Conservation (phyloP, 306 rosid genomes). For the Rubus idaeus region DNA sequence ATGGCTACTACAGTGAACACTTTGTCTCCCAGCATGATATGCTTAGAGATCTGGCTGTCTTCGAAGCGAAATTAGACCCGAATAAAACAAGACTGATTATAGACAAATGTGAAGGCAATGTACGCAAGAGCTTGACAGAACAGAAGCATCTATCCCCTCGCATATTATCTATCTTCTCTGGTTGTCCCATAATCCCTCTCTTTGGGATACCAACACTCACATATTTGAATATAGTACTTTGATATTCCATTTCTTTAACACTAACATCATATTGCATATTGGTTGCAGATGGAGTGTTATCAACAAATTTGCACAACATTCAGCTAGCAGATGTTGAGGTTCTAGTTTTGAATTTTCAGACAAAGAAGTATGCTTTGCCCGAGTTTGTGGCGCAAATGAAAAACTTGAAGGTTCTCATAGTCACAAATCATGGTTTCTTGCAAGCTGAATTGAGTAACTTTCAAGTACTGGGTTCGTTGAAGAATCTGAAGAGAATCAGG, state of each 20-base stretch:
- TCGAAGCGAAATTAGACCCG: conserved; percentile 30
- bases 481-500: conserved; percentile 40
- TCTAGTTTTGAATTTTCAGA: conserved; percentile 48
- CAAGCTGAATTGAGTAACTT: conserved; percentile 41
- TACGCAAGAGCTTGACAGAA: conserved; percentile 53
- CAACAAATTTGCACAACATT: conserved; percentile 47
- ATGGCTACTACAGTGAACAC: conserved; percentile 45
- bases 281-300: conserved; percentile 52
- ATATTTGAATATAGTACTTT: neutral
- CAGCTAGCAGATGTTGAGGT: conserved; percentile 48
- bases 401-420: conserved; percentile 49
- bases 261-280: conserved; percentile 10
- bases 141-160: conserved; percentile 34
- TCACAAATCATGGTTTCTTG: conserved; percentile 45
- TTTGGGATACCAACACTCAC: neutral
- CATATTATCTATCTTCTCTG: conserved; percentile 58
- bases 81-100: conserved; percentile 49
- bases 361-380: conserved; percentile 46
- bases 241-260: neutral
- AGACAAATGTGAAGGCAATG: conserved; percentile 36
- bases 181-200: conserved; percentile 36
- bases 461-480: conserved; percentile 26
- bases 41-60: conserved; percentile 65
- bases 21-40: conserved; percentile 49
- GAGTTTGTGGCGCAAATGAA: conserved; percentile 50